A percentile compares a stretch with the other conserved stretches of the same genome.
Conservation (phyloP, 257 asterid genomes). For the Paraleonurus japonicus region DNA sequence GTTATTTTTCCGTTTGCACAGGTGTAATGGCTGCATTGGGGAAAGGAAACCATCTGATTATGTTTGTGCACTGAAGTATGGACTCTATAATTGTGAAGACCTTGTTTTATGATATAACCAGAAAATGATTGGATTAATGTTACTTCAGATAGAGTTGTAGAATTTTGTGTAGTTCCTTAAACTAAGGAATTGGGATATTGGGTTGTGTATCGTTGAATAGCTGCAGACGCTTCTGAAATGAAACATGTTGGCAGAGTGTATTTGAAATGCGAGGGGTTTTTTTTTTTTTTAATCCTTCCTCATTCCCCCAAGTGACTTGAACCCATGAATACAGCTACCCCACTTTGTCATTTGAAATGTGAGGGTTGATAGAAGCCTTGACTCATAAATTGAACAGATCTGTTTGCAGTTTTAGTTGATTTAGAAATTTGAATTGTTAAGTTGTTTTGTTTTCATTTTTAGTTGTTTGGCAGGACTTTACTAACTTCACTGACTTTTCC, state of each 20-base stretch:
- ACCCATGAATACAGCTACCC: background rate
- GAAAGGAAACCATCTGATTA: constrained; percentile 43
- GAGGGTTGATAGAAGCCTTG: background rate
- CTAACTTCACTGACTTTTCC: constrained; percentile 22
- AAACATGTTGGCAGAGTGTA: background rate
- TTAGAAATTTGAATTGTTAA: constrained; percentile 7
- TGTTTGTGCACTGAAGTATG: constrained; percentile 44
- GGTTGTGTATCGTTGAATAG: constrained; percentile 12
- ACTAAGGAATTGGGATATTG: constrained; percentile 12
- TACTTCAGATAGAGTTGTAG: constrained; percentile 12
- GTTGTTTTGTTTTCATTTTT: background rate
- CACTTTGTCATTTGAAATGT: background rate
- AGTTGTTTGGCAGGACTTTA: constrained; percentile 16
- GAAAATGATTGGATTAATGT: constrained; percentile 7
- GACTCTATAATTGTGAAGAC: constrained; percentile 28
- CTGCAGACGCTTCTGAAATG: background rate
- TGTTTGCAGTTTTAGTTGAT: background rate
- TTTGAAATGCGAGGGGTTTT: background rate
- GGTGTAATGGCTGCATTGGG: constrained; percentile 44
- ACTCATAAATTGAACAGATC: constrained; percentile 9
- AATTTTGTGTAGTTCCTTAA: constrained; percentile 12
- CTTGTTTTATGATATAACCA: constrained; percentile 22
- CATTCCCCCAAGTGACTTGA: too few relatives aligned
- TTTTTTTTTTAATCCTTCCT: too few relatives aligned
- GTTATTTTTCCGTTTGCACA: constrained; percentile 40